Conservation (phyloP, 2,329 filamentous ascomycete genomes). For the Mollisia scopiformis region DNA sequence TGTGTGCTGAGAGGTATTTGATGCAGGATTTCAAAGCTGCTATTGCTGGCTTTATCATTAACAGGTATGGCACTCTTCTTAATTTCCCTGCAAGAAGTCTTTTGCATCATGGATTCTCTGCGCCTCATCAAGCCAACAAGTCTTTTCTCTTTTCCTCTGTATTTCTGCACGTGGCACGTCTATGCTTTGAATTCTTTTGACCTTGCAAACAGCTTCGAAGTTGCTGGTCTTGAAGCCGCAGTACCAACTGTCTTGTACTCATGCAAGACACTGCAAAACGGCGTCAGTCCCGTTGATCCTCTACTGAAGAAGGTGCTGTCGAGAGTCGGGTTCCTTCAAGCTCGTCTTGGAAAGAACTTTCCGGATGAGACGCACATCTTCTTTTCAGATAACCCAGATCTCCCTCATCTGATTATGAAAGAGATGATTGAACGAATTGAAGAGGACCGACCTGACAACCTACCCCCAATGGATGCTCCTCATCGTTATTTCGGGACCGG, state of each 20-base stretch:
- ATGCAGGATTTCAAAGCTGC: constrained; percentile 48
- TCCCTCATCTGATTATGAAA: constrained; percentile 49
- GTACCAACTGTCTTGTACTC: constrained; percentile 43
- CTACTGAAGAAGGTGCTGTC: constrained; percentile 53
- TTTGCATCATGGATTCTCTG: too few species aligned
- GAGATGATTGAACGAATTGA: constrained; percentile 50
- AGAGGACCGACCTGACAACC: constrained; percentile 39
- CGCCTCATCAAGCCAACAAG: not conserved
- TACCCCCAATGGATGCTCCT: constrained; percentile 49
- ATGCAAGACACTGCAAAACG: constrained; percentile 46
- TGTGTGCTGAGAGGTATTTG: constrained; percentile 51
- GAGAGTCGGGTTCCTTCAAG: constrained; percentile 51
- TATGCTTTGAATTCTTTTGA: not conserved
- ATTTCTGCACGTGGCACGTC: not conserved
- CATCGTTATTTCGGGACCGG: not conserved
- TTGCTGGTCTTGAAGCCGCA: constrained; percentile 33
- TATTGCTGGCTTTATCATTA: constrained; percentile 46
- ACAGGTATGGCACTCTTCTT: constrained; percentile 33
- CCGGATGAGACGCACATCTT: constrained; percentile 47
- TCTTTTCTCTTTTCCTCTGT: not conserved
- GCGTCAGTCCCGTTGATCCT: constrained; percentile 46
- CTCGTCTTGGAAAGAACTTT: constrained; percentile 45
- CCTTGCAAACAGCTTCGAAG: constrained; percentile 32
- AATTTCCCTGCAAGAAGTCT: not conserved
- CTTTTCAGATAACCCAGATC: constrained; percentile 47